phyloP scores from a whole-genome alignment of 2,329 filamentous ascomycete genomes.

The Trichoderma sp. region DNA sequence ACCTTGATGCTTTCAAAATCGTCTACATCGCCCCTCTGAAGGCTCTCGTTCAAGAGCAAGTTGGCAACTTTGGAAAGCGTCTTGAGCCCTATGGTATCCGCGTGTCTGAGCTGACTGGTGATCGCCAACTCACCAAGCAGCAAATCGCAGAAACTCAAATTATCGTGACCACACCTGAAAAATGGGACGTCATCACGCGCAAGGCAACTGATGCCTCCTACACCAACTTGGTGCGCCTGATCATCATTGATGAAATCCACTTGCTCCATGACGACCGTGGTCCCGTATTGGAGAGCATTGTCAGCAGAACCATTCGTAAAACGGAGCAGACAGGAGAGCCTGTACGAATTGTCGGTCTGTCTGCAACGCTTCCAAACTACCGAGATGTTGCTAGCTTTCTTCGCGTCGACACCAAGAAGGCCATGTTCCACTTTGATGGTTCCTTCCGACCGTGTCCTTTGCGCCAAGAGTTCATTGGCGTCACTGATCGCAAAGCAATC shows the following conservation, averaged over 20 bases:
- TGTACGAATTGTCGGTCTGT: conserved; percentile 88
- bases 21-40: conserved; percentile 97
- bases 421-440: conserved; percentile 94
- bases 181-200: conserved; percentile 98
- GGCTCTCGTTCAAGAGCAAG: conserved; percentile 94
- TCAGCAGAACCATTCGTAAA: conserved; percentile 88
- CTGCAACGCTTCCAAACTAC: conserved; percentile 95
- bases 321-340: conserved; percentile 93
- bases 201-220: conserved; percentile 97
- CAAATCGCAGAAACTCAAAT: conserved; percentile 98
- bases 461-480: conserved; percentile 94
- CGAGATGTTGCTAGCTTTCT: conserved; percentile 94
- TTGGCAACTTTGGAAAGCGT: conserved; percentile 93
- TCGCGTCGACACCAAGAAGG: conserved; percentile 81
- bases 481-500: conserved; percentile 97
- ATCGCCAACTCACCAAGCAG: conserved; percentile 96
- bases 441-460: conserved; percentile 91
- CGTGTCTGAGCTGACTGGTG: conserved; percentile 94
- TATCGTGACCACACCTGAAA: conserved; percentile 97
- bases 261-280: conserved; percentile 96
- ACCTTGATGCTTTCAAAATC: conserved; percentile 96
- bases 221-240: conserved; percentile 91
- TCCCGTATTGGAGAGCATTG: conserved; percentile 94
- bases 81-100: conserved; percentile 88
- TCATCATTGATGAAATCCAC: conserved; percentile 98